Evolutionary conservation across 139 green algal species (phyloP).

Genomic region (Closterium sp.): DNA sequence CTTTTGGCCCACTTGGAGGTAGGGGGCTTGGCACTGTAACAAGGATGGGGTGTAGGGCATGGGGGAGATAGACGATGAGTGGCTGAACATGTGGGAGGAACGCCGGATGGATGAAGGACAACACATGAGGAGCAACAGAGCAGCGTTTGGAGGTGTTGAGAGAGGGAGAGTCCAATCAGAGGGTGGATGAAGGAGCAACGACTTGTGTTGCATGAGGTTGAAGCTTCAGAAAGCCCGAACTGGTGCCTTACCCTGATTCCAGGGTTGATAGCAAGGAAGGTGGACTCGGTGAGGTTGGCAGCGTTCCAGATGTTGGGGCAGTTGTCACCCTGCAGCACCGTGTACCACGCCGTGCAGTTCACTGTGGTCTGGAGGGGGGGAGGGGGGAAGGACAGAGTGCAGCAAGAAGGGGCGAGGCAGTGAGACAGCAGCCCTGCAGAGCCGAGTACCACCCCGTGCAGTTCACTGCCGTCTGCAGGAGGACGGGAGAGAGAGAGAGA

Average conservation of each 20-base stretch:
- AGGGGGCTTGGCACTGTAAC: slow-evolving; percentile 15
- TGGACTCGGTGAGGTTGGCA: slow-evolving; percentile 22
- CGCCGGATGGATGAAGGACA: too few relatives aligned
- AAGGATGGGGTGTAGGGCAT: not conserved
- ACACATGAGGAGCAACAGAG: not conserved
- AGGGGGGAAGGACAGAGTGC: not conserved
- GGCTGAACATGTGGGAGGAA: not conserved
- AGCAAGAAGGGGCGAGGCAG: not conserved
- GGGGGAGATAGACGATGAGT: not conserved
- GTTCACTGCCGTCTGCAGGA: too few relatives aligned
- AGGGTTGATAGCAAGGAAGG: slow-evolving; percentile 27
- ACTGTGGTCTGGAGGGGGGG: not conserved
- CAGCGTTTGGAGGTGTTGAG: not conserved
- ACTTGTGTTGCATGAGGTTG: too few relatives aligned
- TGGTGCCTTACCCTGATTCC: not conserved
- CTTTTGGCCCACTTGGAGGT: slow-evolving; percentile 25
- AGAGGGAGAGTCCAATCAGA: too few relatives aligned
- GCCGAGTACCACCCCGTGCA: too few relatives aligned
- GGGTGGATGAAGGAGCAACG: too few relatives aligned
- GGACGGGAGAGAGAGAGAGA: not conserved
- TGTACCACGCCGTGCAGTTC: not conserved
- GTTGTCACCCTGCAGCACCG: not conserved
- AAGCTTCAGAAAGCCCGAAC: too few relatives aligned
- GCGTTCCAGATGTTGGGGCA: slow-evolving; percentile 28
- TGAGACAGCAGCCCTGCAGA: not conserved